Evolutionary conservation across 1,284 basidiomycete species (phyloP).

Genomic region (Boletus albobrunnescens): DNA sequence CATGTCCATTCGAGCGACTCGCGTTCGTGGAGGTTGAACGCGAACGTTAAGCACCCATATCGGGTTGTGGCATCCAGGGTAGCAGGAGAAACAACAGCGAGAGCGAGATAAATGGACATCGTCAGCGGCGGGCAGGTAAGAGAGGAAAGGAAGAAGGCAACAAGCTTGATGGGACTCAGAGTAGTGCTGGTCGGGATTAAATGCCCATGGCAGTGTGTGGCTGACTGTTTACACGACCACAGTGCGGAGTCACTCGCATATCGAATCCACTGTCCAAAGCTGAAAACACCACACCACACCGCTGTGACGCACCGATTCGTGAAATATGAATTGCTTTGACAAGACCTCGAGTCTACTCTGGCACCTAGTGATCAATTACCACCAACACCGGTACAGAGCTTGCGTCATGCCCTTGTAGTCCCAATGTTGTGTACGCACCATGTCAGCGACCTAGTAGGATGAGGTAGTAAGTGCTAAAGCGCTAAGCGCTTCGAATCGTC

Average conservation of each 20-base stretch:
- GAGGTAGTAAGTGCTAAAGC: no score
- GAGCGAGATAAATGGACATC: not conserved
- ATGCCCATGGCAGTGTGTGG: slow-evolving; percentile 12
- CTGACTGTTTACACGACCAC: not conserved
- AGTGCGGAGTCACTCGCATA: not conserved
- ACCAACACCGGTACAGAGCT: no score
- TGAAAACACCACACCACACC: not conserved
- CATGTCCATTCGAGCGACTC: slow-evolving; percentile 3
- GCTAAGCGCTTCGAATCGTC: no score
- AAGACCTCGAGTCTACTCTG: no score
- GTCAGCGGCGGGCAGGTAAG: not conserved
- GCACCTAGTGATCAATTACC: no score
- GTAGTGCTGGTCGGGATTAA: slow-evolving; percentile 8
- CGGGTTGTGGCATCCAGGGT: slow-evolving; percentile 4
- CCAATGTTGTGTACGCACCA: no score
- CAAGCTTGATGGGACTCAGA: not conserved
- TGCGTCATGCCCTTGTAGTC: no score
- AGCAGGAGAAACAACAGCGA: not conserved
- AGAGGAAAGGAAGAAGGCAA: not conserved
- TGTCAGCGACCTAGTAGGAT: no score
- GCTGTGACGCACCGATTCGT: not conserved
- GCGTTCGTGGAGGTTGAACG: slow-evolving; percentile 2
- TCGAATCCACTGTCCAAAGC: slow-evolving; percentile 4
- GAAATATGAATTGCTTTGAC: not conserved
- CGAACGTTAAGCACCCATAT: not conserved